These are phyloP conservation scores for Trichoderma aggressivum DNA, from an alignment of 2,329 filamentous ascomycete species.

Conservation along the genomic window DNA sequence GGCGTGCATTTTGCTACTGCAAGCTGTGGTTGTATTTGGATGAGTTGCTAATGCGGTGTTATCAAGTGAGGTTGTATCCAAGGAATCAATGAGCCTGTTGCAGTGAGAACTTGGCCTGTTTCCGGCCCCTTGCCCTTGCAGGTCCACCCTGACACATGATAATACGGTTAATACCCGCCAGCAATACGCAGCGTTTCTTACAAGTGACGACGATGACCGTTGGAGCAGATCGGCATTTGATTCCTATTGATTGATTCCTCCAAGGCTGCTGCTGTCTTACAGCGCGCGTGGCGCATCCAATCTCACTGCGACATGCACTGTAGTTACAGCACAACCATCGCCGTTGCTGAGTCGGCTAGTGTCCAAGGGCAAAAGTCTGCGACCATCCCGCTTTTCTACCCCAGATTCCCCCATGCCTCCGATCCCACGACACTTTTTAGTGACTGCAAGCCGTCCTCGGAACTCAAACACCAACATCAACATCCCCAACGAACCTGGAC, in stretches of 20 bases:
- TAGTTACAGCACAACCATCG: neutral
- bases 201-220: neutral
- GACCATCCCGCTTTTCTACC: constrained; percentile 11
- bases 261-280: neutral
- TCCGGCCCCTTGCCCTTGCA: neutral
- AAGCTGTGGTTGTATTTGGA: neutral
- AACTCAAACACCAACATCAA: neutral
- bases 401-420: constrained; percentile 13
- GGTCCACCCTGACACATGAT: neutral
- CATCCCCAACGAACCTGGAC: neutral
- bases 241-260: neutral
- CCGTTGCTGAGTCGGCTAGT: too few relatives aligned
- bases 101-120: neutral
- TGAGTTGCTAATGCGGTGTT: neutral
- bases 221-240: neutral
- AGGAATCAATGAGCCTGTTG: neutral
- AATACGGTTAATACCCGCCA: too few relatives aligned
- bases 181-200: neutral
- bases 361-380: neutral
- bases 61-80: neutral
- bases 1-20: neutral
- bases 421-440: neutral
- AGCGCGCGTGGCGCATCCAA: neutral
- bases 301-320: neutral
- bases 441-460: neutral